These are phyloP conservation scores for Phoma sp. DNA, from an alignment of 2,329 filamentous ascomycete species.

Conservation along the genomic window DNA sequence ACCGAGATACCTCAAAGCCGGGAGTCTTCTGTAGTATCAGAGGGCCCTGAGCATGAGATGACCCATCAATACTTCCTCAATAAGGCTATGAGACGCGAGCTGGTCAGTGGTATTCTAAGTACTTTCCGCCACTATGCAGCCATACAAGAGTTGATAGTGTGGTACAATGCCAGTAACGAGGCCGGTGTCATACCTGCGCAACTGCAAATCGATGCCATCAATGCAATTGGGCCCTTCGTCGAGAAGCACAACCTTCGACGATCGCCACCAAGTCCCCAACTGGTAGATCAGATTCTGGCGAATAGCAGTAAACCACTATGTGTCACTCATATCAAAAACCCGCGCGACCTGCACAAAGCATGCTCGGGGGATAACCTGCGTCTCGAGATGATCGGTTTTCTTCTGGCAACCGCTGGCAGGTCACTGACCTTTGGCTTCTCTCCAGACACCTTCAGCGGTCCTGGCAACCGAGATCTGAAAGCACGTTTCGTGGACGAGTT, in stretches of 20 bases:
- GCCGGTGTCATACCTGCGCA: slow-evolving; percentile 46
- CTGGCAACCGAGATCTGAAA: slow-evolving; percentile 22
- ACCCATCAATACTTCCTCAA: slow-evolving; percentile 40
- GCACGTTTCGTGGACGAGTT: slow-evolving; percentile 39
- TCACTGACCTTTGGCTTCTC: slow-evolving; percentile 35
- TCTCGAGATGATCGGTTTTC: slow-evolving; percentile 48
- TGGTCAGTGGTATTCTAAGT: slow-evolving; percentile 36
- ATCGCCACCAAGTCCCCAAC: slow-evolving; percentile 30
- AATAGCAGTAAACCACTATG: slow-evolving; percentile 36
- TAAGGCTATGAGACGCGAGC: slow-evolving; percentile 39
- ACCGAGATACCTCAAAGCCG: slow-evolving; percentile 22
- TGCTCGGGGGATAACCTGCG: slow-evolving; percentile 49
- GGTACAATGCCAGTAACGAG: slow-evolving; percentile 37
- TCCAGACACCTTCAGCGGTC: slow-evolving; percentile 28
- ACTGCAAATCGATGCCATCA: slow-evolving; percentile 44
- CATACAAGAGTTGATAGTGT: slow-evolving; percentile 33
- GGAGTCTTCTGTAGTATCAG: slow-evolving; percentile 33
- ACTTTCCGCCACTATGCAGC: slow-evolving; percentile 35
- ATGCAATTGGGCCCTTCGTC: slow-evolving; percentile 36
- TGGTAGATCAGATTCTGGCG: slow-evolving; percentile 36
- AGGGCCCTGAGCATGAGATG: slow-evolving; percentile 36
- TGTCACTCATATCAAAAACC: slow-evolving; percentile 33
- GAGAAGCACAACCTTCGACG: slow-evolving; percentile 39
- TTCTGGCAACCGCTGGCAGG: slow-evolving; percentile 49
- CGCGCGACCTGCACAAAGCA: slow-evolving; percentile 46